Evolutionary conservation across 2,329 filamentous ascomycete genomes (phyloP).

Genomic region (Phialophora chinensis): DNA sequence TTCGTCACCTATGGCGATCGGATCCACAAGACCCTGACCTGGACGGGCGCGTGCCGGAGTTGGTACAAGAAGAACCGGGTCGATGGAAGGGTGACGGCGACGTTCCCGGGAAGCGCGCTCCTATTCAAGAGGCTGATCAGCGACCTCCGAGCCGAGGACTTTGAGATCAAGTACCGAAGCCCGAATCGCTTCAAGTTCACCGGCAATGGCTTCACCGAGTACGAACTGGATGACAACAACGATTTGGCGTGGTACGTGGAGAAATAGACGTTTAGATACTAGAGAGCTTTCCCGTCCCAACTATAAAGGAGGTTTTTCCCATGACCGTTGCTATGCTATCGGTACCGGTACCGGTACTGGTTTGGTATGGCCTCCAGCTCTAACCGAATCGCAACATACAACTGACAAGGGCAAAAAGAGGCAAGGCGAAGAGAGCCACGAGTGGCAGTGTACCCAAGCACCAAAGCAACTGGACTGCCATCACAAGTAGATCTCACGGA

Average conservation of each 20-base stretch:
- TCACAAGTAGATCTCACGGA: too few species aligned
- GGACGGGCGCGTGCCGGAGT: constrained; percentile 31
- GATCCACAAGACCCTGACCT: constrained; percentile 44
- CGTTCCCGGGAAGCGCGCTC: constrained; percentile 39
- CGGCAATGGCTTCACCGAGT: constrained; percentile 47
- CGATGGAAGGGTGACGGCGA: constrained; percentile 32
- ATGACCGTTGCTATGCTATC: background rate
- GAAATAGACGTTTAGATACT: constrained; percentile 48
- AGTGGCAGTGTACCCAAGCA: too few species aligned
- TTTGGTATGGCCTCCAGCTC: too few species aligned
- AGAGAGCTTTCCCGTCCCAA: constrained; percentile 44
- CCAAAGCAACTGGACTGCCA: too few species aligned
- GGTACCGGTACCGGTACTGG: too few species aligned
- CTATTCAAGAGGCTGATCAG: constrained; percentile 44
- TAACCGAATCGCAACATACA: too few species aligned
- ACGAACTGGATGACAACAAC: constrained; percentile 48
- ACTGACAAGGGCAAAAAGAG: too few species aligned
- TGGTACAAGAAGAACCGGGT: constrained; percentile 34
- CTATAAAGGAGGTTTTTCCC: constrained; percentile 24
- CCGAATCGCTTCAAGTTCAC: constrained; percentile 45
- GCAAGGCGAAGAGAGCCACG: too few species aligned
- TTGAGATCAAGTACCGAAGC: constrained; percentile 20
- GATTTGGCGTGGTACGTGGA: constrained; percentile 42
- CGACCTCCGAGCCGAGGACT: constrained; percentile 43
- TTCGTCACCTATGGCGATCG: constrained; percentile 44